phyloP scores from a whole-genome alignment of 2,329 filamentous ascomycete genomes.

The Furcasterigmium sp. region DNA sequence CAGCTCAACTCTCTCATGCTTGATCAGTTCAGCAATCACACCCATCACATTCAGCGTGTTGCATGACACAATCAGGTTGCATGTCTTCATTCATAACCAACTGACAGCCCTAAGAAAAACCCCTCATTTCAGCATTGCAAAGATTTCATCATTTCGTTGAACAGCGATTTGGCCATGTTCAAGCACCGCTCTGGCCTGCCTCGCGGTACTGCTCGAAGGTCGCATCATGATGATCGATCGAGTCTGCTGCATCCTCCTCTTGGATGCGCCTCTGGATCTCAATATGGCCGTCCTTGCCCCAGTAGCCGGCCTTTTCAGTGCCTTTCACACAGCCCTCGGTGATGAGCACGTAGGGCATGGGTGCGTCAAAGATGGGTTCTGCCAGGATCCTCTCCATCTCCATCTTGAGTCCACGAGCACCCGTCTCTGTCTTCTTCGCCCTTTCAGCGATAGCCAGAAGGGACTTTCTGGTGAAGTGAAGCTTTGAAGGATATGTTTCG shows the following conservation, averaged over 20 bases:
- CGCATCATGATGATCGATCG: constrained; percentile 9
- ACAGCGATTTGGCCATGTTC: no score
- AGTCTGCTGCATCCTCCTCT: constrained; percentile 48
- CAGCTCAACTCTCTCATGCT: no score
- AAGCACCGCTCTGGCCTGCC: constrained; percentile 43
- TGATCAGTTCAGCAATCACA: no score
- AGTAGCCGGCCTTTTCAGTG: constrained; percentile 53
- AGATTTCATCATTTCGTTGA: no score
- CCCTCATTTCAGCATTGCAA: no score
- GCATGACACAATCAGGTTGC: no score
- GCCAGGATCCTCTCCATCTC: constrained; percentile 75
- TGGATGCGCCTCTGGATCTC: constrained; percentile 64
- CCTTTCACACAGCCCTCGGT: constrained; percentile 65
- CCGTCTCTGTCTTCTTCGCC: constrained; percentile 60
- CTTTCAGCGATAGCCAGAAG: constrained; percentile 74
- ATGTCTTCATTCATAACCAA: no score
- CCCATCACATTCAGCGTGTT: no score
- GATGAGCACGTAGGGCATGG: constrained; percentile 69
- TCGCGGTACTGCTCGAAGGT: constrained; percentile 38
- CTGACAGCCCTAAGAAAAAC: no score
- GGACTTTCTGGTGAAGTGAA: constrained; percentile 78
- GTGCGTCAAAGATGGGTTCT: constrained; percentile 78
- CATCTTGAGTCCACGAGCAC: constrained; percentile 72
- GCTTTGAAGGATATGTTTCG: constrained; percentile 68
- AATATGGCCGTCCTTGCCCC: constrained; percentile 65